Base-by-base conservation (phyloP, 176 grass and related monocot genomes). In the Zea luxurians region DNA sequence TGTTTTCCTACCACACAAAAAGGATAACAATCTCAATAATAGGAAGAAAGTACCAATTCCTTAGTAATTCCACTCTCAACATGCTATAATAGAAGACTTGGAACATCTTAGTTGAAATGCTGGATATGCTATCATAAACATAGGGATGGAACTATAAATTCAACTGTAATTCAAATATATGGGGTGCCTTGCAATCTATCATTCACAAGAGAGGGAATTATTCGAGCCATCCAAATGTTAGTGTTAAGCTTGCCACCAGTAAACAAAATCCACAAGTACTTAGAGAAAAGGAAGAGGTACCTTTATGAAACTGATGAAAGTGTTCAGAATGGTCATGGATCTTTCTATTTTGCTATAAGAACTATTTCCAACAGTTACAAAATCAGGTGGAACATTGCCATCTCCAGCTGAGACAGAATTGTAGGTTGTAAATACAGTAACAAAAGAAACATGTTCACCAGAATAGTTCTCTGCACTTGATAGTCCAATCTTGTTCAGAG, bases 291-390 rank as follows among this genome's bases (percentile, higher is more conserved):
- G 47, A 71, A 54, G n/a, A 85, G 17, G 34, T 87, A 90, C 95
- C 91, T 92, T 88, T 85, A 90, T 94, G 74, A 98, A 94, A 57
- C 79, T 82, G 38, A 87, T 49, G 76, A 90, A 92, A 68, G 81
- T 77, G 46, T 82, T 85, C 8, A 94, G 80, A 78, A 94, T 85
- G 59, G 89, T 87, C 83, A 98, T 80, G 35, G 87, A 92, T 77
- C 83, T 90, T 78, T 85, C 87, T 16, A 50, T 70, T 85, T 92
- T 98, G 72, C 70, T 80, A 70, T 92, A 94, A 20, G 75, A 85
- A 71, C 74, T 78, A 16, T 85, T 90, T 82, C 87, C 91, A 78
- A 98, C 89, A 72, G 73, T 92, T 72, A 87, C 83, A 70, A 58
- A 55, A 68, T 97, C 84, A 47, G 46, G 82, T 48, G 64, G 54